A percentile compares a stretch with the other conserved stretches of the same genome.
phyloP scores from a whole-genome alignment of 352 stramenopile species.

The Phytopythium helicoides region DNA sequence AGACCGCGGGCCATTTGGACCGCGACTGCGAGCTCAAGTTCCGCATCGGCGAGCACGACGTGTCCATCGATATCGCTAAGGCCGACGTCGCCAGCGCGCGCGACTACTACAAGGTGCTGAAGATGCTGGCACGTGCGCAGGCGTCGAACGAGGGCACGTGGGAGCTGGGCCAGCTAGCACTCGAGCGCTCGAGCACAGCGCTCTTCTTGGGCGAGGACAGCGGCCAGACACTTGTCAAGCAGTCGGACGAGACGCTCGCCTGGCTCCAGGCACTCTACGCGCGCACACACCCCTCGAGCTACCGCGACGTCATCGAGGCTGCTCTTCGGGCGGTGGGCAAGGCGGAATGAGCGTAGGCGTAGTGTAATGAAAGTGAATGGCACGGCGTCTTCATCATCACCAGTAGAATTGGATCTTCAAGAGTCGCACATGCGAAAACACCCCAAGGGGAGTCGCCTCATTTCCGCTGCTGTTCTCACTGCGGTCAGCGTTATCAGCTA shows the following conservation, averaged over 20 bases:
- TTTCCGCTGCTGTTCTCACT: too few relatives aligned
- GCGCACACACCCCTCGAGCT: slow-evolving; percentile 43
- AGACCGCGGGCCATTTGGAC: slow-evolving; percentile 44
- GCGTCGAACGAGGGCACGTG: slow-evolving; percentile 33
- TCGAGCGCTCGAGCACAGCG: slow-evolving; percentile 37
- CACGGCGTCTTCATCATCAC: too few relatives aligned
- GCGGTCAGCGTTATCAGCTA: too few relatives aligned
- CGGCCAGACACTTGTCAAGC: slow-evolving; percentile 31
- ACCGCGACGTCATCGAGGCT: slow-evolving; percentile 50
- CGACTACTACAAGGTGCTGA: slow-evolving; percentile 57
- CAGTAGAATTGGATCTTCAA: too few relatives aligned
- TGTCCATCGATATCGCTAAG: slow-evolving; percentile 56
- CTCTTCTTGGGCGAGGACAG: slow-evolving; percentile 39
- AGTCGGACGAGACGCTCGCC: slow-evolving; percentile 40
- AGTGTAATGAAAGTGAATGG: too few relatives aligned
- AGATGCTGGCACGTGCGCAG: slow-evolving; percentile 41
- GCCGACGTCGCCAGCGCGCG: slow-evolving; percentile 23
- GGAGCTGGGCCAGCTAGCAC: slow-evolving; percentile 43
- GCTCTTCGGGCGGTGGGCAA: too few relatives aligned
- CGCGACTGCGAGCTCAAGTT: slow-evolving; percentile 66
- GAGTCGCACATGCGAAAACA: too few relatives aligned
- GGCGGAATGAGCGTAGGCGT: too few relatives aligned
- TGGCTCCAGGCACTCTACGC: slow-evolving; percentile 51
- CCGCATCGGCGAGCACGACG: slow-evolving; percentile 24
- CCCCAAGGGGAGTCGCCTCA: too few relatives aligned